Evolutionary conservation across 2,329 filamentous ascomycete species (phyloP), one percentile per base, ranked within the genome.

Genomic region (Microascus cirrosus): DNA sequence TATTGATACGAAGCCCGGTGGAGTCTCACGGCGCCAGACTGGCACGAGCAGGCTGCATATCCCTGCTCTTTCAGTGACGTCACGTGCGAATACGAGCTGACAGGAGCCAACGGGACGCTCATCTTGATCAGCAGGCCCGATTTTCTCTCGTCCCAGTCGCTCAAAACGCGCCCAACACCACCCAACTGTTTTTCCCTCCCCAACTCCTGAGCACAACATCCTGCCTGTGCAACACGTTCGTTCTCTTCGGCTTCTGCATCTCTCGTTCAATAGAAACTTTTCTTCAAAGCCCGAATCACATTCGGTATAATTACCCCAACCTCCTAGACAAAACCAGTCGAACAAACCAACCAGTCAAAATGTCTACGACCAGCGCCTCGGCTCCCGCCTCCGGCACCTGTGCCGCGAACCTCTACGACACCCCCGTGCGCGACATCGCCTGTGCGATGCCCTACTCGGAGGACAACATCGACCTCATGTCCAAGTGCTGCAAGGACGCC

Each of bases 401-500:
- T 20, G 45, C 5, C 45, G 45, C 63, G 59, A 67, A 62, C 57
- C 63, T 73, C 60, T 79, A 71, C 66, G 62, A 74, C 59, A 71
- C 75, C 45, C 77, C 77, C 18, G 67, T 68, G 42, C 63, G 65
- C 24, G 76, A 80, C 59, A 66, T 70, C 18, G 72, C 71, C 48
- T 80, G 78, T 65, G 78, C 70, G 2, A 67, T 77, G 55, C 65
- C 71, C 28, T 67, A 67, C 59, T 66, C 65, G 60, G 65, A 66
- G 5, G 74, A 76, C 61, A 66, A 74, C 67, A 69, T 73, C 56
- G 67, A 71, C 42, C 68, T 75, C 60, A 73, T 78, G 70, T 59
- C 68, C 48, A 62, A 66, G 24, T 80, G 77, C 73, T 80, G 77
- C 64, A 68, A 70, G 12, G 61, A 68, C 11, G 73, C 76, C 56